These are phyloP conservation scores for Sechiopsis laciniata DNA, from an alignment of 306 rosid genomes.

Conservation along the genomic window DNA sequence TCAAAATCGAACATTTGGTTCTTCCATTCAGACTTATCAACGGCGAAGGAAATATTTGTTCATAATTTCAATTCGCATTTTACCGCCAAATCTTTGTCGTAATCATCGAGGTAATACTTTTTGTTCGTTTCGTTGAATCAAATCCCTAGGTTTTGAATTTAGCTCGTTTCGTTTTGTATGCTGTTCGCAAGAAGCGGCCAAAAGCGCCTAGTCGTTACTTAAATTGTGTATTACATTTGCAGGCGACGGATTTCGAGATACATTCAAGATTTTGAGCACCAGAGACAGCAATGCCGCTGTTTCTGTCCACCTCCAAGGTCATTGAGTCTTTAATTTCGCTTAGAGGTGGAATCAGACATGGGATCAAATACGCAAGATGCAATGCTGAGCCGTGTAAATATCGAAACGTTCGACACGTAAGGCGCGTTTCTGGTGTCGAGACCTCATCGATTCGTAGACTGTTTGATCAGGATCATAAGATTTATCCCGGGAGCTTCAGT, in stretches of 20 bases:
- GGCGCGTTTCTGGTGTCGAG: conserved; percentile 31
- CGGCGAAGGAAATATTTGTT: not conserved
- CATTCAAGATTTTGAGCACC: conserved; percentile 23
- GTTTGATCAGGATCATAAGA: conserved; percentile 20
- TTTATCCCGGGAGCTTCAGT: conserved; percentile 17
- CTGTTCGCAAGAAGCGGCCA: not conserved
- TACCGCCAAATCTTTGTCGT: conserved; percentile 2
- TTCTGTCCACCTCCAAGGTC: conserved; percentile 51
- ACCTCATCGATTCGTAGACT: conserved; percentile 29
- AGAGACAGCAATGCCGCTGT: conserved; percentile 53
- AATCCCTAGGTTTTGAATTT: conserved; percentile 8
- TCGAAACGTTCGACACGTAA: conserved; percentile 33
- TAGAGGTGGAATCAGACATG: conserved; percentile 31
- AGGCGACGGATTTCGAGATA: not conserved
- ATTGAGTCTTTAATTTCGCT: conserved; percentile 44
- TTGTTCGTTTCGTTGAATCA: not conserved
- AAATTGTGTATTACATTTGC: conserved; percentile 14
- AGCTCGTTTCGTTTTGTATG: not conserved
- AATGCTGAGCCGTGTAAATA: conserved; percentile 20
- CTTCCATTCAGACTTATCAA: not conserved
- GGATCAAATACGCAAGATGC: conserved; percentile 31
- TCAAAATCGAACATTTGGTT: not conserved
- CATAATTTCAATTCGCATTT: not conserved
- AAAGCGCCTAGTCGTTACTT: not conserved
- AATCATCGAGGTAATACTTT: not conserved